Evolutionary conservation across 129 eudicot genomes (phyloP), one percentile per base, ranked within the genome.

Genomic region (Calendula officinalis): DNA sequence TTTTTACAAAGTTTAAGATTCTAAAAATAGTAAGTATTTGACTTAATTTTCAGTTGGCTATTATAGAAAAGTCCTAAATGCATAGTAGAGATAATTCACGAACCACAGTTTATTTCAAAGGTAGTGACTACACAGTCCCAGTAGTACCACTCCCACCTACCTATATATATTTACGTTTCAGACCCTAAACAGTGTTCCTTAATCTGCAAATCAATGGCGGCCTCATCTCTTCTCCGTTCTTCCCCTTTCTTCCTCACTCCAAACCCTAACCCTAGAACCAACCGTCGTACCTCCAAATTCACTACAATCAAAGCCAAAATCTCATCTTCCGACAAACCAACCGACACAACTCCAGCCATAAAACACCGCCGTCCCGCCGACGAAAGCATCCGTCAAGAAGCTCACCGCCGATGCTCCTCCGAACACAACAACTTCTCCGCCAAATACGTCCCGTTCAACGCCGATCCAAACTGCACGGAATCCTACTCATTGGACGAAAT

Each of bases 401-500:
- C 79, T 35, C 79, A 68, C 79, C 79, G 79, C 35, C 63, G 46
- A 0, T 0, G 17, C 44, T 33, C 69, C 27, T 1, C 73, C 35
- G 14, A 50, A 34, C 41, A 7, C 48, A 4, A 49, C 15, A 60
- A 30, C 59, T 81, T 84, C 64, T 74, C 86, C 27, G 86, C 91
- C 48, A 81, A 75, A 41, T 88, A 84, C 79, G 86, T 82, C 63
- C 96, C 96, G 0, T 84, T 88, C 75, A 73, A 61, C 76, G 72
- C 81, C 82, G 77, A 63, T 40, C 68, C 81, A 2, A 8, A 37
- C n/a, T 44, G 74, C 62, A 43, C 66, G 0, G 95, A 87, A 41
- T 83, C 83, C 36, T 83, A 87, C 75, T 87, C 90, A 2, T 75
- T 83, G 3, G 95, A 83, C 42, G 90, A 87, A 10, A 75, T 87